Conservation (phyloP, 2,329 filamentous ascomycete genomes). For the Scedosporium apiospermum region DNA sequence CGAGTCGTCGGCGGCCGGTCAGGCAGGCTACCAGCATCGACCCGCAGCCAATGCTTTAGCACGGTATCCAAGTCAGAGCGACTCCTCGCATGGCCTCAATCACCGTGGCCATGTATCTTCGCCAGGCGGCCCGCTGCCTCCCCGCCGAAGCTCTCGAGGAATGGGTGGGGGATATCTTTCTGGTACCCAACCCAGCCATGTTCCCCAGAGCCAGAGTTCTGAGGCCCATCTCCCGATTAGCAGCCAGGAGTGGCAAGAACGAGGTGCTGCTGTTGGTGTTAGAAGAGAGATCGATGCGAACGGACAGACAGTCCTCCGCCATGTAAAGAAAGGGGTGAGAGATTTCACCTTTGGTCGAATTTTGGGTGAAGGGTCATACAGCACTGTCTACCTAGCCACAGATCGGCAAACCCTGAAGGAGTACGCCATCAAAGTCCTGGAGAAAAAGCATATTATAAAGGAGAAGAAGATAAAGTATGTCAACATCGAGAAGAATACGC, state of each 20-base stretch:
- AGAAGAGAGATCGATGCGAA: conserved; percentile 77
- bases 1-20: background rate
- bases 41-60: conserved; percentile 31
- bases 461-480: conserved; percentile 99
- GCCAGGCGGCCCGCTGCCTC: conserved; percentile 56
- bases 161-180: conserved; percentile 48
- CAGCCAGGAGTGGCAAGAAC: conserved; percentile 92
- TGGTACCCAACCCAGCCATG: conserved; percentile 10
- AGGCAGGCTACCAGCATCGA: background rate
- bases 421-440: conserved; percentile 95
- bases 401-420: conserved; percentile 91
- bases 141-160: conserved; percentile 67
- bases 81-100: conserved; percentile 54
- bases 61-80: conserved; percentile 60
- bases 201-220: conserved; percentile 15
- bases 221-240: conserved; percentile 41
- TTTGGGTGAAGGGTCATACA: conserved; percentile 94
- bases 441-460: conserved; percentile 98
- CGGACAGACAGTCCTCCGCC: conserved; percentile 70
- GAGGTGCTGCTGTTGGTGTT: conserved; percentile 77
- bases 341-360: conserved; percentile 91
- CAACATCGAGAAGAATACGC: conserved; percentile 97
- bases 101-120: conserved; percentile 40
- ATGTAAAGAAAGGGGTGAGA: conserved; percentile 92
- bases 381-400: conserved; percentile 84